These are phyloP conservation scores for Neurospora sp. DNA, from an alignment of 495 filamentous ascomycete species.

Conservation along the genomic window DNA sequence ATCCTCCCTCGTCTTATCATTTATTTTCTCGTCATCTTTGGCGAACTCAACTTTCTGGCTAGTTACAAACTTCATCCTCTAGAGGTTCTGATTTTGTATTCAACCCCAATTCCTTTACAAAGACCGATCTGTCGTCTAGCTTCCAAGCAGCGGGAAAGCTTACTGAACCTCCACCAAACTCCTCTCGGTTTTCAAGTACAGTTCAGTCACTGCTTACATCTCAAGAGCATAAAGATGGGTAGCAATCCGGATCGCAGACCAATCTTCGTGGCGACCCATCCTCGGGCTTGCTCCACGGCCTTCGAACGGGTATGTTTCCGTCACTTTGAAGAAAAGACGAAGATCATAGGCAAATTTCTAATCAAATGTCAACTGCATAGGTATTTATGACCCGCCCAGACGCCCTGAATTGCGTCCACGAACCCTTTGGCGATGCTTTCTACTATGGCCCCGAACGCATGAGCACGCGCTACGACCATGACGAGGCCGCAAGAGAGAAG, in stretches of 20 bases:
- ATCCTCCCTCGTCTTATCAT: not conserved
- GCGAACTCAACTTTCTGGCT: not conserved
- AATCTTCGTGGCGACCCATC: slow-evolving; percentile 89
- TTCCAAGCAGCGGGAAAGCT: not conserved
- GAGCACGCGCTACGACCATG: slow-evolving; percentile 60
- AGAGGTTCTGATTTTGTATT: not conserved
- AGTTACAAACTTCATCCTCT: not conserved
- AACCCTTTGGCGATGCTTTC: slow-evolving; percentile 94
- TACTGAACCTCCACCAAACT: not conserved
- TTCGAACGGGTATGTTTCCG: slow-evolving; percentile 71
- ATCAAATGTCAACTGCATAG: slow-evolving; percentile 28
- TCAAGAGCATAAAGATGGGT: not conserved
- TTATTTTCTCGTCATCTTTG: not conserved
- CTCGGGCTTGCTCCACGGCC: slow-evolving; percentile 85
- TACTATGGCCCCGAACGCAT: slow-evolving; percentile 90
- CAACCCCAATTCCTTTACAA: not conserved
- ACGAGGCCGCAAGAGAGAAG: slow-evolving; percentile 54
- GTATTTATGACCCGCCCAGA: slow-evolving; percentile 92
- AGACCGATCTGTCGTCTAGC: not conserved
- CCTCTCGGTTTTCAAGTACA: not conserved
- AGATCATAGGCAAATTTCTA: not conserved
- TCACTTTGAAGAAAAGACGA: not conserved
- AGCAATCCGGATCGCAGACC: slow-evolving; percentile 40
- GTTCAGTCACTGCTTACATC: not conserved
- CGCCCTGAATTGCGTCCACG: slow-evolving; percentile 73